Evolutionary conservation across 345 rosid species (phyloP).

Genomic region (Cardamine chenopodiifolia): DNA sequence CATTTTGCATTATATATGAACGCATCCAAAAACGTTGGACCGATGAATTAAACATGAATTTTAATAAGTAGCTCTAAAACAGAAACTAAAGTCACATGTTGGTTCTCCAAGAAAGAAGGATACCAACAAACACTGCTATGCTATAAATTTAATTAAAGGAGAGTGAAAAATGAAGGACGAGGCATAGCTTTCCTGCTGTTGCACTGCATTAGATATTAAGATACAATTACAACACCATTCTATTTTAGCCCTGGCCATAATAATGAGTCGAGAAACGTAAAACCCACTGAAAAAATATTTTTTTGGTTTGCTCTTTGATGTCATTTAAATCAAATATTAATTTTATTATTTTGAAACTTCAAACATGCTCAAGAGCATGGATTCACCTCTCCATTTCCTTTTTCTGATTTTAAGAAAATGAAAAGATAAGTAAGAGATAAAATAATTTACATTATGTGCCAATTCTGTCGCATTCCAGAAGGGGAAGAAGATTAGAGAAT

Average conservation of each 20-base stretch:
- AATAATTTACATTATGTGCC: constrained; percentile 23
- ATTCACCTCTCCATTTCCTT: not conserved
- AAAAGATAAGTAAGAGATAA: not conserved
- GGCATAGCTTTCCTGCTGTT: too few species aligned
- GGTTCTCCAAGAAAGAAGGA: too few species aligned
- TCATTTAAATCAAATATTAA: not conserved
- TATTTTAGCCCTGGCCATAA: not conserved
- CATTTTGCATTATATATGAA: too few species aligned
- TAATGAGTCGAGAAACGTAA: not conserved
- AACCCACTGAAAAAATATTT: not conserved
- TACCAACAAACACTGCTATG: too few species aligned
- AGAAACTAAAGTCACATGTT: too few species aligned
- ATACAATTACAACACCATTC: too few species aligned
- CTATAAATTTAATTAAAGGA: too few species aligned
- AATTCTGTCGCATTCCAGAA: not conserved
- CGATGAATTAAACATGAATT: too few species aligned
- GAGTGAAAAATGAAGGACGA: too few species aligned
- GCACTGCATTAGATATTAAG: too few species aligned
- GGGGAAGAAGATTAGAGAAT: not conserved
- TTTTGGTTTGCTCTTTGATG: not conserved
- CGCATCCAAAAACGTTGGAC: too few species aligned
- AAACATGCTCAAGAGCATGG: not conserved
- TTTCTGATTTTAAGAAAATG: not conserved
- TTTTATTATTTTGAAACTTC: not conserved
- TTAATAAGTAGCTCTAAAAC: too few species aligned